A percentile compares a stretch with the other conserved stretches of the same genome.
phyloP scores from a whole-genome alignment of 805 yeast species.

The Wickerhamiella australiensis region DNA sequence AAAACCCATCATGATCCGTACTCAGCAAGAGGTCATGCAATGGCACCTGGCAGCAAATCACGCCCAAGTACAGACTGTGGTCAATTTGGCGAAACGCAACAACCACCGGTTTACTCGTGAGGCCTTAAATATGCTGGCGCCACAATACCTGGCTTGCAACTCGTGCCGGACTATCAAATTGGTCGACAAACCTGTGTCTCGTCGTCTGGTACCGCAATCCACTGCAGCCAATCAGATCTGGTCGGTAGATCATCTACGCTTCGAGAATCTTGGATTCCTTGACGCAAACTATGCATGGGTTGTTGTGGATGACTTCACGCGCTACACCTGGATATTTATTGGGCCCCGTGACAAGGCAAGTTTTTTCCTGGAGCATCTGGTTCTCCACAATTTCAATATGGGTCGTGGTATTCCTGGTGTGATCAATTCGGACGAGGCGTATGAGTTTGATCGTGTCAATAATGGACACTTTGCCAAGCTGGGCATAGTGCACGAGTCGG shows the following conservation, averaged over 20 bases:
- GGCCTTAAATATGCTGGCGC: not conserved
- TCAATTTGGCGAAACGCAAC: not conserved
- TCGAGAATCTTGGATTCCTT: not conserved
- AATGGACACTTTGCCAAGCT: not conserved
- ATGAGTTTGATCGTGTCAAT: not conserved
- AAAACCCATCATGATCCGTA: not conserved
- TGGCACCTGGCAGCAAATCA: conserved; percentile 2
- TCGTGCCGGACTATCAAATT: not conserved
- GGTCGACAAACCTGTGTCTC: not conserved
- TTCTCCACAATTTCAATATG: not conserved
- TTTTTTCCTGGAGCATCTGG: not conserved
- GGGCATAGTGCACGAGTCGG: not conserved
- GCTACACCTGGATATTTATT: not conserved
- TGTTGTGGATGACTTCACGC: not conserved
- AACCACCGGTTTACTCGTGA: not conserved
- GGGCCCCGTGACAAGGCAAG: not conserved
- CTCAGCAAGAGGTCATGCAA: not conserved
- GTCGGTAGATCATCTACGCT: not conserved
- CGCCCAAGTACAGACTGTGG: not conserved
- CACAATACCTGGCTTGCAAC: not conserved
- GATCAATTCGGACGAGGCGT: not conserved
- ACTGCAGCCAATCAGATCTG: not conserved
- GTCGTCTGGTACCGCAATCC: not conserved
- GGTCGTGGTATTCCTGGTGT: not conserved
- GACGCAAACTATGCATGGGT: not conserved